These are phyloP conservation scores for Ilex aquifolium DNA, from an alignment of 257 asterid genomes.

Conservation along the genomic window DNA sequence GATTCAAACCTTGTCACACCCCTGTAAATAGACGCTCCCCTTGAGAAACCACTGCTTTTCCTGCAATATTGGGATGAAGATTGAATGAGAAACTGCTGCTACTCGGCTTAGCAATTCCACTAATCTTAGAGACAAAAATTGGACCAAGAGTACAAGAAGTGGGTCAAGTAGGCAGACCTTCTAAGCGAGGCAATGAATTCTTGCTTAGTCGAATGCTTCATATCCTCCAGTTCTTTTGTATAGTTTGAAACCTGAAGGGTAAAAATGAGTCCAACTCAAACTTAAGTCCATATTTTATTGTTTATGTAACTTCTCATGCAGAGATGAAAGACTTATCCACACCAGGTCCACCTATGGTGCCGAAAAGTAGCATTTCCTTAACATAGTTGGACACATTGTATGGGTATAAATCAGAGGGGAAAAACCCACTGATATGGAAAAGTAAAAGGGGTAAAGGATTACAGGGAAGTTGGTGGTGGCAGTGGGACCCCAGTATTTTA, in stretches of 20 bases:
- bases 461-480: conserved; percentile 94
- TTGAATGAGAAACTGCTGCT: not conserved
- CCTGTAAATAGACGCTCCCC: conserved; percentile 86
- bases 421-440: too few relatives aligned
- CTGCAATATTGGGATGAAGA: conserved; percentile 19
- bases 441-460: not conserved
- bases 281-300: not conserved
- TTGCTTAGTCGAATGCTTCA: conserved; percentile 73
- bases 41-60: conserved; percentile 90
- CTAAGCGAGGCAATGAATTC: conserved; percentile 91
- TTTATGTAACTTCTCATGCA: conserved; percentile 4
- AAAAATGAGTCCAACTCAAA: conserved; percentile 5
- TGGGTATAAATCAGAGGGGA: too few relatives aligned
- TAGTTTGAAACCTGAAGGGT: conserved; percentile 54
- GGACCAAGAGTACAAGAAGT: not conserved
- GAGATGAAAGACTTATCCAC: too few relatives aligned
- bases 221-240: conserved; percentile 70
- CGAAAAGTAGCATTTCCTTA: too few relatives aligned
- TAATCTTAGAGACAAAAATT: not conserved
- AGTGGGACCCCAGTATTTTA: conserved; percentile 89
- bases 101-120: not conserved
- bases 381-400: too few relatives aligned
- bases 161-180: conserved; percentile 32
- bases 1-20: conserved; percentile 74
- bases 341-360: too few relatives aligned